A percentile compares a stretch with the other conserved stretches of the same genome.
phyloP scores from a whole-genome alignment of 73 alveolate genomes.

The Durusdinium trenchii region DNA sequence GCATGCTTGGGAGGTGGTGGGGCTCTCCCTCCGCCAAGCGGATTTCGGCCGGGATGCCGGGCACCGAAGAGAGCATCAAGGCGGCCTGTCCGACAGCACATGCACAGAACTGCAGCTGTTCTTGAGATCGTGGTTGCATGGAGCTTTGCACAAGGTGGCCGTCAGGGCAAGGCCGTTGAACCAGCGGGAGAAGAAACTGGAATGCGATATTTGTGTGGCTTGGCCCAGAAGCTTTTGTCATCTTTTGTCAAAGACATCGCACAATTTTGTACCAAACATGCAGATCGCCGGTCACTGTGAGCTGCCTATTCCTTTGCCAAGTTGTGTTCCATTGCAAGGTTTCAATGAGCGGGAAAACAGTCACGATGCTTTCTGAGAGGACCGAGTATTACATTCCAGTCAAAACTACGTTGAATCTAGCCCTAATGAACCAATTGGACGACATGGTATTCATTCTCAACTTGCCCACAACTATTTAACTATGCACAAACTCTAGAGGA shows the following conservation, averaged over 20 bases:
- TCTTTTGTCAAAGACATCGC: not conserved
- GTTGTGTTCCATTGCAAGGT: constrained; percentile 27
- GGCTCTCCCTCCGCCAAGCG: constrained; percentile 59
- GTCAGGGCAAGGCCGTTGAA: constrained; percentile 93
- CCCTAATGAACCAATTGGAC: too few relatives aligned
- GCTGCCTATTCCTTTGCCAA: too few relatives aligned
- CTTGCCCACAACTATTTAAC: too few relatives aligned
- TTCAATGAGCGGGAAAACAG: constrained; percentile 86
- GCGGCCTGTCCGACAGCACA: not conserved
- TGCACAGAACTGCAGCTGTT: too few relatives aligned
- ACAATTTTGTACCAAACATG: not conserved
- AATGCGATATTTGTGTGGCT: constrained; percentile 70
- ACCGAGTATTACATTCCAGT: not conserved
- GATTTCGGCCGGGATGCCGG: constrained; percentile 74
- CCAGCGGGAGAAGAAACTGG: constrained; percentile 86
- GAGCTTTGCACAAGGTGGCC: constrained; percentile 77
- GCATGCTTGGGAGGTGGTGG: too few relatives aligned
- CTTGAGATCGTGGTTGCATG: too few relatives aligned
- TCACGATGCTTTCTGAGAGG: constrained; percentile 76
- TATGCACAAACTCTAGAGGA: too few relatives aligned
- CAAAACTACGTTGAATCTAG: too few relatives aligned
- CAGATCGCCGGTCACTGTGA: not conserved
- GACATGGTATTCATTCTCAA: too few relatives aligned
- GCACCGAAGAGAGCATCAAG: constrained; percentile 92
- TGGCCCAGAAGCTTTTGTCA: not conserved